These are phyloP conservation scores for Dioscorea alata DNA, from an alignment of 106 monocot species.

Conservation along the genomic window DNA sequence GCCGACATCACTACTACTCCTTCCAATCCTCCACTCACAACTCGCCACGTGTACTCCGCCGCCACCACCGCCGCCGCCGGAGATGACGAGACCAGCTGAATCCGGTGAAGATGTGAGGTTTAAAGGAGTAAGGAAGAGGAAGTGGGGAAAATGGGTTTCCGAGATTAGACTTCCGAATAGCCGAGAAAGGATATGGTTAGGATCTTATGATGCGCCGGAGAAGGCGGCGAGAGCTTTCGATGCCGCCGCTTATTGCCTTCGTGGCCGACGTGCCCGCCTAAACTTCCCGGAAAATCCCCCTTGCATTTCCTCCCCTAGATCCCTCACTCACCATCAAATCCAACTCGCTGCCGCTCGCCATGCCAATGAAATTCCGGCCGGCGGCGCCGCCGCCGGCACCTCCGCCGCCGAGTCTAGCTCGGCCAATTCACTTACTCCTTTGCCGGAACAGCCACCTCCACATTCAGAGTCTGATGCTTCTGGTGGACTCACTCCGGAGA, in stretches of 20 bases:
- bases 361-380: not conserved
- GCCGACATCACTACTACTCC: not conserved
- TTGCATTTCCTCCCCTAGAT: not conserved
- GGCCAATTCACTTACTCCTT: not conserved
- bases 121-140: conserved; percentile 53
- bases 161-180: conserved; percentile 64
- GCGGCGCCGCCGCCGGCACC: not conserved
- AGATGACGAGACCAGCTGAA: not conserved
- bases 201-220: conserved; percentile 51
- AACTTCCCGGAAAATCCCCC: conserved; percentile 32
- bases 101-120: conserved; percentile 11
- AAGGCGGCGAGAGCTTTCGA: conserved; percentile 73
- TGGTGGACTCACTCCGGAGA: not conserved
- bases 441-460: not conserved
- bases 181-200: conserved; percentile 66
- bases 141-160: conserved; percentile 78
- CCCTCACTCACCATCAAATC: conserved; percentile 24
- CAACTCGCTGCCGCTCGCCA: conserved; percentile 25
- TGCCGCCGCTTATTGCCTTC: conserved; percentile 48
- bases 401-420: not conserved
- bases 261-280: conserved; percentile 35
- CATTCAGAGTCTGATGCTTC: not conserved
- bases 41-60: not conserved
- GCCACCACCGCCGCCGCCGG: not conserved
- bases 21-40: not conserved